Percentiles rank a stretch among this genome's conserved stretches.
Evolutionary conservation across 208 protist genomes (phyloP).

Genomic region (Leishmania aethiopica): DNA sequence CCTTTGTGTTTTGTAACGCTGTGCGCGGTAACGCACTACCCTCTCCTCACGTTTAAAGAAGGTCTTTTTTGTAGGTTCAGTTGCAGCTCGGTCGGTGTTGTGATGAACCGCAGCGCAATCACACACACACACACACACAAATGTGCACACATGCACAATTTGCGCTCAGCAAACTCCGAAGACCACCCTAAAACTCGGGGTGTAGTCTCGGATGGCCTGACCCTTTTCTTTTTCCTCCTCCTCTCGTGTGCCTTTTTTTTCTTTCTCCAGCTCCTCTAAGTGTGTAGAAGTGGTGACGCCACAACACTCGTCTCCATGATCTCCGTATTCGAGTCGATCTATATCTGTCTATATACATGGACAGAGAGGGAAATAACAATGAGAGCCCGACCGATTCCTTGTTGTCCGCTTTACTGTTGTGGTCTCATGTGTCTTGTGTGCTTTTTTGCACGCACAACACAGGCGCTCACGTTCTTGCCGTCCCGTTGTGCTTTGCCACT

Average conservation of each 20-base stretch:
- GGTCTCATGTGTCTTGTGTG: not conserved
- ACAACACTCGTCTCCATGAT: too few species aligned
- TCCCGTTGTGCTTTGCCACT: rapidly evolving
- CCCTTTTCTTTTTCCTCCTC: not conserved
- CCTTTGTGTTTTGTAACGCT: not conserved
- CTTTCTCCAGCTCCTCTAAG: not conserved
- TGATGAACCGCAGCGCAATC: not conserved
- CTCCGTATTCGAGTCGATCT: not conserved
- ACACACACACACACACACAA: not conserved
- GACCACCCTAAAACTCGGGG: not conserved
- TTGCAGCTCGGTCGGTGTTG: not conserved
- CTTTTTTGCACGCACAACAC: too few species aligned
- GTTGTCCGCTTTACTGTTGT: too few species aligned
- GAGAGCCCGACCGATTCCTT: too few species aligned
- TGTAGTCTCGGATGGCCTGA: too few species aligned
- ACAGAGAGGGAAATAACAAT: not conserved
- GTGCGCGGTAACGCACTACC: not conserved
- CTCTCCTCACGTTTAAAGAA: too few species aligned
- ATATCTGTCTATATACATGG: too few species aligned
- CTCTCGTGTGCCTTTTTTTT: not conserved
- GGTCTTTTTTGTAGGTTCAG: not conserved
- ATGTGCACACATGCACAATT: not conserved
- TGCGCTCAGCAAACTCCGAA: not conserved
- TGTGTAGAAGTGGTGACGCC: too few species aligned
- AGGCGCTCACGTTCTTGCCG: too few species aligned